These are phyloP conservation scores for Coemansia sp. DNA, from an alignment of 192 early-diverging fungal species.

Conservation along the genomic window DNA sequence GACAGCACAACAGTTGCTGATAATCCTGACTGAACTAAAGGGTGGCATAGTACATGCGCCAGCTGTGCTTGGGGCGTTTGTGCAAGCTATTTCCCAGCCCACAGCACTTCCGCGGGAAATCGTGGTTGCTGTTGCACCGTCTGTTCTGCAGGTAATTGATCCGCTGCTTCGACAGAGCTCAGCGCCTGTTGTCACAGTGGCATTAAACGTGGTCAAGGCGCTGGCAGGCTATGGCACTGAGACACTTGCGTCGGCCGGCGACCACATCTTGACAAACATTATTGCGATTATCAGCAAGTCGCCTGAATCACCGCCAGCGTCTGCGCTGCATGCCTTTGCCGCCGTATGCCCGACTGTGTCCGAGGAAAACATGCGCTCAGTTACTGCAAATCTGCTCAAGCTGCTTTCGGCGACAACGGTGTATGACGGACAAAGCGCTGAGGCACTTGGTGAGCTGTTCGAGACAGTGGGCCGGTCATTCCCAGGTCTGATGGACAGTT, in stretches of 20 bases:
- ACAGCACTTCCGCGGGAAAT: slow-evolving; percentile 18
- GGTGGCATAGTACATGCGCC: slow-evolving; percentile 2
- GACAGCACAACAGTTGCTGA: slow-evolving; percentile 6
- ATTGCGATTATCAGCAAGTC: slow-evolving; percentile 26
- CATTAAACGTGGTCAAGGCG: slow-evolving; percentile 22
- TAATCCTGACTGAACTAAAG: slow-evolving; percentile 17
- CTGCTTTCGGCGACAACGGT: slow-evolving; percentile 26
- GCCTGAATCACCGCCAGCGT: slow-evolving; percentile 26
- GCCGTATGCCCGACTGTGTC: slow-evolving; percentile 29
- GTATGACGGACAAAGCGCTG: slow-evolving; percentile 22
- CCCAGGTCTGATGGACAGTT: slow-evolving; percentile 15
- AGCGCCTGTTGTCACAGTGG: slow-evolving; percentile 3
- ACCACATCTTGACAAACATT: slow-evolving; percentile 14
- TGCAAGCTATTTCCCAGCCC: slow-evolving; percentile 13
- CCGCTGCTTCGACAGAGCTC: slow-evolving; percentile 18
- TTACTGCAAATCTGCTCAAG: slow-evolving; percentile 13
- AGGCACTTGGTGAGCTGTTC: slow-evolving; percentile 29
- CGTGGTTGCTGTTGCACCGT: slow-evolving; percentile 15
- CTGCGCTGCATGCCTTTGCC: slow-evolving; percentile 34
- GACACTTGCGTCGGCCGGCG: slow-evolving; percentile 4
- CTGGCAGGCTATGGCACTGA: slow-evolving; percentile 28
- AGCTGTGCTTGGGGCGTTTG: slow-evolving; percentile 18
- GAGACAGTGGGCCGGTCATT: slow-evolving; percentile 20
- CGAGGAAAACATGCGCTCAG: slow-evolving; percentile 3
- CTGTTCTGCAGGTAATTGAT: slow-evolving; percentile 9